These are phyloP conservation scores for Backusella parvicylindrica DNA, from an alignment of 192 early-diverging fungal species.

Conservation along the genomic window DNA sequence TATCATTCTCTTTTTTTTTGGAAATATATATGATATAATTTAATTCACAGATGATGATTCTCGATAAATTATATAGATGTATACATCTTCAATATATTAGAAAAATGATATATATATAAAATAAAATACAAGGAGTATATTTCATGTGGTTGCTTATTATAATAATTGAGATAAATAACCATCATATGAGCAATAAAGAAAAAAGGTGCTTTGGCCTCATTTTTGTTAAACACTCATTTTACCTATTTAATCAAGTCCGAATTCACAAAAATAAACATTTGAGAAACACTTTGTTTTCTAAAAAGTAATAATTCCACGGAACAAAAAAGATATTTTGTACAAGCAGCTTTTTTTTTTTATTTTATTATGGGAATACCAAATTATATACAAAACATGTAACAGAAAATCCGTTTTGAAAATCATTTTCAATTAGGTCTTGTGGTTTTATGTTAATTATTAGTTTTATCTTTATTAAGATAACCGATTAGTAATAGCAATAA, in stretches of 20 bases:
- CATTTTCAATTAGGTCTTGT: neutral
- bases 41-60: too few relatives aligned
- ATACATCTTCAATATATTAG: too few relatives aligned
- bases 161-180: neutral
- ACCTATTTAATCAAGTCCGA: neutral
- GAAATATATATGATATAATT: neutral
- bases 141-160: too few relatives aligned
- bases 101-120: too few relatives aligned
- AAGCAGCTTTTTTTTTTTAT: neutral
- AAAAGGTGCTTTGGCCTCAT: constrained; percentile 4
- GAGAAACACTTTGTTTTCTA: neutral
- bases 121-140: neutral
- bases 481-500: neutral
- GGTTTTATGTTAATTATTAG: neutral
- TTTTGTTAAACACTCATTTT: neutral
- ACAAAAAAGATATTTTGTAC: neutral
- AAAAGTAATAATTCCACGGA: neutral
- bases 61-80: too few relatives aligned
- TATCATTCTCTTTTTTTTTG: neutral
- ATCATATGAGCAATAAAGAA: neutral
- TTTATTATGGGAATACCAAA: neutral
- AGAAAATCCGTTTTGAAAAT: neutral
- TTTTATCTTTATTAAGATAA: neutral
- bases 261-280: neutral
- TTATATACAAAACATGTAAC: neutral